These are phyloP conservation scores for Graphiopsis chlorocephala DNA, from an alignment of 2,329 filamentous ascomycete genomes.

Conservation along the genomic window DNA sequence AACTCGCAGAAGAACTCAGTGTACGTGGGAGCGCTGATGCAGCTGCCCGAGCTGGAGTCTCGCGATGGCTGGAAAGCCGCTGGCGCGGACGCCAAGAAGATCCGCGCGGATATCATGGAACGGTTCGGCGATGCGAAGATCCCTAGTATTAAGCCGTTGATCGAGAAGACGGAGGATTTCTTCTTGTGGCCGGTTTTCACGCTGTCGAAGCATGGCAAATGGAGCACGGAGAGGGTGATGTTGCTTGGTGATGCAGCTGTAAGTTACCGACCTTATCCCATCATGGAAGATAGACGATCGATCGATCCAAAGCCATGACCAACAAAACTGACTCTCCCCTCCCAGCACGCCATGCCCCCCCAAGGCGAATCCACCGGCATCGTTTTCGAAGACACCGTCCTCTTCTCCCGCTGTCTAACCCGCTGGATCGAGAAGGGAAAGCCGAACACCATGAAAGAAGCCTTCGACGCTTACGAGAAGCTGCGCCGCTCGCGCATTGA, in stretches of 20 bases:
- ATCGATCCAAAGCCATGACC: background rate
- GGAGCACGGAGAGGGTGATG: conserved; percentile 45
- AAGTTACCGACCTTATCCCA: conserved; percentile 21
- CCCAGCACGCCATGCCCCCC: conserved; percentile 49
- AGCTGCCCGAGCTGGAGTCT: conserved; percentile 42
- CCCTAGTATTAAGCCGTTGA: conserved; percentile 37
- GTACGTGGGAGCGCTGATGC: conserved; percentile 47
- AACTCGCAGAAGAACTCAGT: conserved; percentile 36
- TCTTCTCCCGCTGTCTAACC: conserved; percentile 46
- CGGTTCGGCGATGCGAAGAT: conserved; percentile 42
- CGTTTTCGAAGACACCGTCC: conserved; percentile 52
- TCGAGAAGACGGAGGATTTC: conserved; percentile 43
- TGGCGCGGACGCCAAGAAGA: conserved; percentile 44
- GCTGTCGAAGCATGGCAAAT: conserved; percentile 43
- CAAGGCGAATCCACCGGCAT: conserved; percentile 52
- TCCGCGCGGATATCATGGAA: conserved; percentile 40
- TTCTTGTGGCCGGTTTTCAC: conserved; percentile 49
- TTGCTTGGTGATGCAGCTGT: conserved; percentile 46
- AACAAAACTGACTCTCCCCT: background rate
- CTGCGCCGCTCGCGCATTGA: conserved; percentile 46
- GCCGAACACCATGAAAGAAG: conserved; percentile 40
- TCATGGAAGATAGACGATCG: background rate
- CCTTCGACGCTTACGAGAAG: conserved; percentile 48
- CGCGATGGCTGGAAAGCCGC: conserved; percentile 46
- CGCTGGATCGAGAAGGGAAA: conserved; percentile 42